These are phyloP conservation scores for Salix caprea DNA, from an alignment of 345 rosid genomes.

Conservation along the genomic window DNA sequence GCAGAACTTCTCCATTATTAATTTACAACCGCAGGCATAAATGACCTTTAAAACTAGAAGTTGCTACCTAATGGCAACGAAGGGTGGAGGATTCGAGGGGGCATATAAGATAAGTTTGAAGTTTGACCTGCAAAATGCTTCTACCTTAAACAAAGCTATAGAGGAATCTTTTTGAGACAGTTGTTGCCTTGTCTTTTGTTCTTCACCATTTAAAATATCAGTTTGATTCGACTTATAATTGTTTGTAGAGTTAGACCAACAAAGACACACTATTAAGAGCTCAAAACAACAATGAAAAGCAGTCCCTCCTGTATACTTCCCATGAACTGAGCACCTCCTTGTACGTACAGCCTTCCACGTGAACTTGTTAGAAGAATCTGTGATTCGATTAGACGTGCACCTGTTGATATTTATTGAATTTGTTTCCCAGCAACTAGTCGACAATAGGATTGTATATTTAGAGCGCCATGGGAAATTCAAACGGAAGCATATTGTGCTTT, in stretches of 20 bases:
- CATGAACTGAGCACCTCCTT: slow-evolving; percentile 24
- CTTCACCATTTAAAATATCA: neutral
- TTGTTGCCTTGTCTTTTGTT: slow-evolving; percentile 17
- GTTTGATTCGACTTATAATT: slow-evolving; percentile 22
- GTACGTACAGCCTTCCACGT: slow-evolving; percentile 27
- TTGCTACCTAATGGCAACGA: neutral
- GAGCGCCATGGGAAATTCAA: neutral
- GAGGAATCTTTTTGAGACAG: slow-evolving; percentile 30
- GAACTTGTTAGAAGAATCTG: slow-evolving; percentile 21
- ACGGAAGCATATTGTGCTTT: neutral
- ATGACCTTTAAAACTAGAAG: neutral
- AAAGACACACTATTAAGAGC: neutral
- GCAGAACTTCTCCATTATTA: neutral
- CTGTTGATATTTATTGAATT: neutral
- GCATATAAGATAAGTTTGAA: neutral
- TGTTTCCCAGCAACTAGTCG: neutral
- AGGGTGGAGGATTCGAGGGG: slow-evolving; percentile 15
- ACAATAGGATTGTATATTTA: neutral
- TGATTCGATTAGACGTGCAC: neutral
- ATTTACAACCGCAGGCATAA: neutral
- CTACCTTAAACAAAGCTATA: slow-evolving; percentile 13
- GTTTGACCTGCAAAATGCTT: slow-evolving; percentile 31
- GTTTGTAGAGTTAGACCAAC: slow-evolving; percentile 11
- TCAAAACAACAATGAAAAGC: neutral
- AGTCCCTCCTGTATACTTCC: slow-evolving; percentile 8